These are phyloP conservation scores for Monilinia vaccinii-corymbosi DNA, from an alignment of 2,329 filamentous ascomycete genomes.

Conservation along the genomic window DNA sequence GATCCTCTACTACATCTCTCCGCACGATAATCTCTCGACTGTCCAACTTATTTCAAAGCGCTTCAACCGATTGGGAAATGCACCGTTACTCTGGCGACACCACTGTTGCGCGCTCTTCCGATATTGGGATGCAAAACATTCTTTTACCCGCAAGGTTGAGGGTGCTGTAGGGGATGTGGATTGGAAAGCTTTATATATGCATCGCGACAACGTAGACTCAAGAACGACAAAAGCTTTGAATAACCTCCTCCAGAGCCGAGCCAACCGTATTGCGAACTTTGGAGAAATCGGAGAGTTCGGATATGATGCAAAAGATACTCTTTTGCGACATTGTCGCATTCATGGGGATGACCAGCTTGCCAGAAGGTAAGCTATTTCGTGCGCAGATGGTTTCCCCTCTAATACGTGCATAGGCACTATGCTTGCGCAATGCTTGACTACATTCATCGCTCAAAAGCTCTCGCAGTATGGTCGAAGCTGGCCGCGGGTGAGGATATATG, in stretches of 20 bases:
- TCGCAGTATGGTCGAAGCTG: conserved; percentile 65
- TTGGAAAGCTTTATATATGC: conserved; percentile 65
- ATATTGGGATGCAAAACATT: conserved; percentile 65
- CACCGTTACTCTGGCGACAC: conserved; percentile 69
- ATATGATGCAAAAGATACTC: conserved; percentile 81
- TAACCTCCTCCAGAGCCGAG: conserved; percentile 60
- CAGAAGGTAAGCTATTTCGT: conserved; percentile 42
- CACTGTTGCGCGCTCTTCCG: conserved; percentile 62
- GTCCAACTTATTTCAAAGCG: conserved; percentile 51
- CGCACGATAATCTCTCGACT: conserved; percentile 41
- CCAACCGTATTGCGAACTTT: conserved; percentile 59
- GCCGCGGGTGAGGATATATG: conserved; percentile 40
- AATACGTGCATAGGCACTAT: conserved; percentile 50
- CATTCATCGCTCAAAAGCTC: conserved; percentile 71
- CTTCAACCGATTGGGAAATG: conserved; percentile 56
- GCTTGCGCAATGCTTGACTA: conserved; percentile 65
- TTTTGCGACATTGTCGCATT: conserved; percentile 55
- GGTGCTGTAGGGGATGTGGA: conserved; percentile 47
- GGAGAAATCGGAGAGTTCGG: conserved; percentile 63
- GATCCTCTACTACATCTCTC: conserved; percentile 57
- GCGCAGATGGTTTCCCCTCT: neutral
- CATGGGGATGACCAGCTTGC: conserved; percentile 64
- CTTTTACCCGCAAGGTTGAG: conserved; percentile 46
- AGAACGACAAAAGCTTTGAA: conserved; percentile 49
- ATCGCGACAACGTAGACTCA: conserved; percentile 44